Base-by-base conservation (phyloP, 2,329 filamentous ascomycete genomes). In the Parafenestella ontariensis region DNA sequence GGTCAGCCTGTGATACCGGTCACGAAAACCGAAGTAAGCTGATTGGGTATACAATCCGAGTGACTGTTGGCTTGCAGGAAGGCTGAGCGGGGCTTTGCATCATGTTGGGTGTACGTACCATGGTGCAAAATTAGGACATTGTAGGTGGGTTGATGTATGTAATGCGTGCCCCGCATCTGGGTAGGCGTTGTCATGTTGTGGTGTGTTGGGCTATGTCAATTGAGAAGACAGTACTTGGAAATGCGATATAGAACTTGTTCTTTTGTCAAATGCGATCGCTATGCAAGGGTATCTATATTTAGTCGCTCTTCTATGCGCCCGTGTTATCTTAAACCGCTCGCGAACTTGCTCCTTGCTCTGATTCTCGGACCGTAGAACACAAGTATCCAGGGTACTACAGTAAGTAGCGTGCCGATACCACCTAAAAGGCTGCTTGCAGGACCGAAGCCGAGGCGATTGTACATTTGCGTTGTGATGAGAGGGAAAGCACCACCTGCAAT, bases 341-440 rank as follows among this genome's bases (percentile, higher is more conserved):
- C 92, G 76, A 96, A 89, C 64, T 86, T 89, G 71, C 91, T 95
- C 71, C 87, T 84, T 10, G 84, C 83, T 24, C 93, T 82, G 59
- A 97, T 96, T 60, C 70, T 84, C 29, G 89, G 86, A 0, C 93
- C 94, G 62, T 86, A 95, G 28, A 95, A 85, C 0, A 93, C 84
- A 46, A 97, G 74, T 0, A 93, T 87, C 90, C 92, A 97, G 0
- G 93, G 94, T n/a, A 96, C 92, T 1, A 90, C 72, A 0, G 90
- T 93, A 58, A 97, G 74, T 1, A 83, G 52, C 2, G 80, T 78
- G 2, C 82, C 84, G 56, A 96, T 85, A 0, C 87, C 89, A 5
- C 92, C 93, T 6, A 97, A 77, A 41, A 96, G 71, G 57, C 86
- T 90, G 2, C 88, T 90, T 0, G 91, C 92, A 1, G 83, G 86